Conservation (phyloP, 148 eudicot species). For the Rhododendron molle region DNA sequence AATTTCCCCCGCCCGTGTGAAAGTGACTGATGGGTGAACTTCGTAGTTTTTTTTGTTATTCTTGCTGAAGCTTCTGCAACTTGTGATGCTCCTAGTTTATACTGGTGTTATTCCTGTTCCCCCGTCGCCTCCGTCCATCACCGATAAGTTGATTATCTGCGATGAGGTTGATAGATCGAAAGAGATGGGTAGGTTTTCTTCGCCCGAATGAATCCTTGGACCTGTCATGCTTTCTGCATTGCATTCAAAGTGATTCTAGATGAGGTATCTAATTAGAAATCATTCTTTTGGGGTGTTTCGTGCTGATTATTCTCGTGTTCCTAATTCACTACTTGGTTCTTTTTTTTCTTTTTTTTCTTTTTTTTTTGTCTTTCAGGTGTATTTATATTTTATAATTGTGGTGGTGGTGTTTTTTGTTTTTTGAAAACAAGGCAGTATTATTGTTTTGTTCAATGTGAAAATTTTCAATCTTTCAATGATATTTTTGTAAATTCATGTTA, state of each 20-base stretch:
- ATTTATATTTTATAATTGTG: no score
- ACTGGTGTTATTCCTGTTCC: background rate
- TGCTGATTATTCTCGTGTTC: no score
- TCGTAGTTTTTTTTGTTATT: background rate
- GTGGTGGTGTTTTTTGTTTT: no score
- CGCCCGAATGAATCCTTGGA: background rate
- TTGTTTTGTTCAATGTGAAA: no score
- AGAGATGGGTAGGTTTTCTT: background rate
- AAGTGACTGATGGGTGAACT: conserved; percentile 4
- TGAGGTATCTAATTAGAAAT: no score
- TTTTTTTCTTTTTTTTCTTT: no score
- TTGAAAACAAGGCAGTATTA: no score
- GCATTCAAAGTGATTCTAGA: background rate
- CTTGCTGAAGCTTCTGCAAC: conserved; percentile 9
- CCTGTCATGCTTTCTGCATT: background rate
- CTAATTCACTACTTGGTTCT: no score
- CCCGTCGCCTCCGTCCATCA: background rate
- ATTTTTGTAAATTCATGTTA: no score
- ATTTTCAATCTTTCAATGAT: no score
- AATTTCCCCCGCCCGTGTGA: background rate
- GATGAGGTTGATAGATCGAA: background rate
- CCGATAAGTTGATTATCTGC: background rate
- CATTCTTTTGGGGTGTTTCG: no score
- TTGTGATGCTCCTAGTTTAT: background rate
- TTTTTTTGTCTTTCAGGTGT: no score